These are phyloP conservation scores for Phycomyces nitens DNA, from an alignment of 192 early-diverging fungal species.

Conservation along the genomic window DNA sequence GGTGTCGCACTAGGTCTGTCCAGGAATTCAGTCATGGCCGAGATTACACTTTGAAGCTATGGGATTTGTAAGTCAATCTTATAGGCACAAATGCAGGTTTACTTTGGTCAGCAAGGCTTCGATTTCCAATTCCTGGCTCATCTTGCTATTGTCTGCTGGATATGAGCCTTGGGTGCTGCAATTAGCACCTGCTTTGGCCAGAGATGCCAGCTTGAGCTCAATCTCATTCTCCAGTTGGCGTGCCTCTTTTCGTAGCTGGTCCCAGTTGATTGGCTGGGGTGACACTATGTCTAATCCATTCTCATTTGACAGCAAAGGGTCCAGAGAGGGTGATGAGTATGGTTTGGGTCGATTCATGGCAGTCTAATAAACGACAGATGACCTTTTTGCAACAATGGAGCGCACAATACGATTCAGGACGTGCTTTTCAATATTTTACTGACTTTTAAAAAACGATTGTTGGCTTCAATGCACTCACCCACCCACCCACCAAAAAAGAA, in stretches of 20 bases:
- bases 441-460: no score
- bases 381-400: no score
- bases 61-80: neutral
- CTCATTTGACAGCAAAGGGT: neutral
- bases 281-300: neutral
- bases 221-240: slow-evolving; percentile 71
- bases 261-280: slow-evolving; percentile 44
- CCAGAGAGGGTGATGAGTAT: neutral
- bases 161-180: slow-evolving; percentile 27
- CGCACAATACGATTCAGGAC: no score
- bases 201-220: slow-evolving; percentile 57
- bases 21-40: slow-evolving; percentile 59
- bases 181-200: slow-evolving; percentile 40
- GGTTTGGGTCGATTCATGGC: neutral
- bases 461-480: no score
- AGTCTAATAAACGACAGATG: no score
- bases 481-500: no score
- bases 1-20: slow-evolving; percentile 48
- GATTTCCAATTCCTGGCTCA: neutral
- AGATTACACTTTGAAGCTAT: slow-evolving; percentile 56
- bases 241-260: slow-evolving; percentile 64
- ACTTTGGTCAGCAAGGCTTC: neutral
- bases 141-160: slow-evolving; percentile 17
- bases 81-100: neutral
- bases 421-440: no score